Percentiles rank a stretch among this genome's conserved stretches.
Evolutionary conservation across 2,329 filamentous ascomycete genomes (phyloP).

Genomic region (Hymenoscyphus infarciens): DNA sequence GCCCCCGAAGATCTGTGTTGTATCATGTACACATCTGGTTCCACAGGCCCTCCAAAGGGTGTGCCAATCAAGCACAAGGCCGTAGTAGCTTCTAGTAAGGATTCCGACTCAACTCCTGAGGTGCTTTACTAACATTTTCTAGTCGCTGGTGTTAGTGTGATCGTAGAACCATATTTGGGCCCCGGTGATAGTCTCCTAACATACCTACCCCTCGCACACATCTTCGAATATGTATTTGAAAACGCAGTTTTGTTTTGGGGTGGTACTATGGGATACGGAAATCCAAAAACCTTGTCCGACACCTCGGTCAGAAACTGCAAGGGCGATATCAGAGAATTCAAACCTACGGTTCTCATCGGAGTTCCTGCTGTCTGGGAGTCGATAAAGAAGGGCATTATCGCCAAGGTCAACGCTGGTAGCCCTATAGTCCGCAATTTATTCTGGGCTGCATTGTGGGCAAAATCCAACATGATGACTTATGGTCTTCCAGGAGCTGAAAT

Average conservation of each 20-base stretch:
- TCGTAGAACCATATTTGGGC: constrained; percentile 74
- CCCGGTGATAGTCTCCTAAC: constrained; percentile 77
- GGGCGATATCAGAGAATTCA: constrained; percentile 90
- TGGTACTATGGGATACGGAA: constrained; percentile 89
- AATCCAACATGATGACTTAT: constrained; percentile 54
- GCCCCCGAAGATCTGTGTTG: constrained; percentile 76
- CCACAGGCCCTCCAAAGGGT: constrained; percentile 85
- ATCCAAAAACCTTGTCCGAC: constrained; percentile 84
- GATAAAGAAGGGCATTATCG: constrained; percentile 88
- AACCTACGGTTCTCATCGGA: constrained; percentile 85
- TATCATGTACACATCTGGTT: constrained; percentile 83
- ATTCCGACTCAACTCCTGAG: constrained; percentile 53
- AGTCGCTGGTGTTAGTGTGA: constrained; percentile 76
- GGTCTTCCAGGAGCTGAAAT: constrained; percentile 64
- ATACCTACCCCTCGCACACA: constrained; percentile 92
- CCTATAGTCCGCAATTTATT: constrained; percentile 75
- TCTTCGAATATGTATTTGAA: constrained; percentile 94
- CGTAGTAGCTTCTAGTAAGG: constrained; percentile 73
- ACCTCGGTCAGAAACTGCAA: constrained; percentile 81
- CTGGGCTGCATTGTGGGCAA: constrained; percentile 60
- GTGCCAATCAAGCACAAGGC: constrained; percentile 81
- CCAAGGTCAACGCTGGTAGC: constrained; percentile 63
- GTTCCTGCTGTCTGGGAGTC: constrained; percentile 98
- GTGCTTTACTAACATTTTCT: constrained; percentile 19
- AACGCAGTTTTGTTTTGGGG: constrained; percentile 87